Evolutionary conservation across 352 stramenopile species (phyloP), one percentile per base, ranked within the genome.

Genomic region (Phytophthora kernoviae): DNA sequence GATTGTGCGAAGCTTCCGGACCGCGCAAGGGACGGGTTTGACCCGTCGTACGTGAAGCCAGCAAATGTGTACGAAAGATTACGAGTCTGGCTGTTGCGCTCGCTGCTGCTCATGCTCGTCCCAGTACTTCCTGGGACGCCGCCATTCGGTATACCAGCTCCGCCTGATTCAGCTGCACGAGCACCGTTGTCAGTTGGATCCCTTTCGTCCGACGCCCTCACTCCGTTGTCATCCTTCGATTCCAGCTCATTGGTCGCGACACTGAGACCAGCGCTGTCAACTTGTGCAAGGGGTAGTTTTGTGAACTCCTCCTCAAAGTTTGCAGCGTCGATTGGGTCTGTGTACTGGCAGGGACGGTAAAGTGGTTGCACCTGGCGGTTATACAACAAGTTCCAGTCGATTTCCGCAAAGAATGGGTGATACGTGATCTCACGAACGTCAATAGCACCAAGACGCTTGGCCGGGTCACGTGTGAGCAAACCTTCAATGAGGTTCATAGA

Each of bases 381-480:
- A 54, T 90, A 88, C 9, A 94, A 68, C 65, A 82, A 42, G 27
- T 91, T 90, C 85, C 85, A 94, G 65, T 91, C 78, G 44, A 94
- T 88, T 18, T 90, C 80, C 18, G 69, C 68, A 58, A 93, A 94
- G 64, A 94, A 94, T 10, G 85, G 76, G 58, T 94, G 85, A 51
- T 90, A 88, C 36, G 83, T 90, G 54, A 94, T 87, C 58, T 92
- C 83, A 45, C 79, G 76, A 32, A 81, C 79, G 47, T 90, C 81
- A 30, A 86, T 82, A 26, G 85, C 81, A 18, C 97, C 96, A 12
- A 99, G 78, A 9, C 97, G 88, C 70, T 91, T 89, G 24, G 85
- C 80, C 48, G 95, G 92, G 46, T 99, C 88, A 54, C 97, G 96
- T 33, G 85, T 93, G 1, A 99, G 79, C 30, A 99, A 62, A 2